Conservation (phyloP, 306 rosid species). For the Sechiopsis laciniata region DNA sequence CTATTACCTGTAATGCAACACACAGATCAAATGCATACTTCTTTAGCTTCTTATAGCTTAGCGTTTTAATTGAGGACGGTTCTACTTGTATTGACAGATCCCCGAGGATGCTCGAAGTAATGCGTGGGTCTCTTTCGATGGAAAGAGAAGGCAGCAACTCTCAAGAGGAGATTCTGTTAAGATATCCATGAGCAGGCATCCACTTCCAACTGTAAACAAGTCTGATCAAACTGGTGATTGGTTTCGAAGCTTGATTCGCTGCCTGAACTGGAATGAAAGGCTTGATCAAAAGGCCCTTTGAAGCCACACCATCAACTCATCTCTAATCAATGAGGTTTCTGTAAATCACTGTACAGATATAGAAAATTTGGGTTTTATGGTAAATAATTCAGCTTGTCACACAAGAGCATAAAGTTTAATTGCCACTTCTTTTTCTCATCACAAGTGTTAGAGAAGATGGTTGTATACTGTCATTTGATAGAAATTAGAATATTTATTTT, state of each 20-base stretch:
- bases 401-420: too few species aligned
- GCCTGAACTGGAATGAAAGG: conserved; percentile 98
- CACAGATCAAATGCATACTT: not conserved
- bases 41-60: not conserved
- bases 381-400: conserved; percentile 22
- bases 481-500: not conserved
- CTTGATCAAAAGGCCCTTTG: conserved; percentile 91
- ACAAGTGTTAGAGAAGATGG: conserved; percentile 15
- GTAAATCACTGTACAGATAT: conserved; percentile 45
- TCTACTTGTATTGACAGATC: conserved; percentile 47
- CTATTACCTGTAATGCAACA: not conserved
- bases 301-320: conserved; percentile 20
- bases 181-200: conserved; percentile 87
- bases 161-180: conserved; percentile 87
- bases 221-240: conserved; percentile 98
- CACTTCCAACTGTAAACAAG: conserved; percentile 96
- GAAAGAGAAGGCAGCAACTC: conserved; percentile 98
- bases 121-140: conserved; percentile 98
- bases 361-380: conserved; percentile 18
- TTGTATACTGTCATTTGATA: conserved; percentile 15
- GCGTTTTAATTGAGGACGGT: not conserved
- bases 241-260: conserved; percentile 96
- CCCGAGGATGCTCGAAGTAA: conserved; percentile 95
- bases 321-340: conserved; percentile 19
- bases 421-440: conserved; percentile 11